Base-by-base conservation (phyloP, 208 protist species). In the Leishmania mexicana region DNA sequence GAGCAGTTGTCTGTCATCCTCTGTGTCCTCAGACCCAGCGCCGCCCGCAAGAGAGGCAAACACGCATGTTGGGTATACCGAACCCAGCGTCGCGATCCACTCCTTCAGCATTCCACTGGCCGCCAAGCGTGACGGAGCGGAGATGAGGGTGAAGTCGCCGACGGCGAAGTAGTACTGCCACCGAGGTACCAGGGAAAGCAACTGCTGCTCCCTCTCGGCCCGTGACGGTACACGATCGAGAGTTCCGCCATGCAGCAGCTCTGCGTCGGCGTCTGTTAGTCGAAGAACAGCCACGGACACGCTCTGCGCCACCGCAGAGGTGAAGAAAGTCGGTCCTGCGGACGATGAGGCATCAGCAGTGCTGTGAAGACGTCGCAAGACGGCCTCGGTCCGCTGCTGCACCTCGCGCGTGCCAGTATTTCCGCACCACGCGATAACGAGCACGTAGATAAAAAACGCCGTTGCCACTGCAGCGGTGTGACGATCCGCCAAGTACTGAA, bases 401-500 rank as follows among this genome's bases (percentile, higher is more conserved):
- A 78, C 74, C 57, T 85, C 84, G 7, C 24, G 45, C 19, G 8
- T 24, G 28, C 85, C 81, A 0, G 65, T 49, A 24, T 40, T 13
- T 2, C 81, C 64, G 17, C 80, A 85, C 31, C 80, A 35, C 2
- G 28, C 42, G n/a, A 88, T 68, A 21, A 83, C 3, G 38, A 58
- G 7, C 1, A 80, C 24, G 65, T 83, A 88, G 5, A 81, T 6
- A 51, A 67, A 0, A 75, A 86, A 88, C 6, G 78, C 58, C 15
- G 62, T 28, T 31, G 60, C 67, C 21, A 81, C 54, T 28, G 68
- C 70, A 49, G 62, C 73, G 38, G 85, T 81, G 76, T 85, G 75
- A 58, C 81, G 85, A 49, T 83, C 76, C 7, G 72, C 40, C 31
- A 84, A 81, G 77, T 87, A 83, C 21, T 42, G 15, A 13, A 79